Conservation (phyloP, 2,329 filamentous ascomycete genomes). For the Phialocephala subalpina region DNA sequence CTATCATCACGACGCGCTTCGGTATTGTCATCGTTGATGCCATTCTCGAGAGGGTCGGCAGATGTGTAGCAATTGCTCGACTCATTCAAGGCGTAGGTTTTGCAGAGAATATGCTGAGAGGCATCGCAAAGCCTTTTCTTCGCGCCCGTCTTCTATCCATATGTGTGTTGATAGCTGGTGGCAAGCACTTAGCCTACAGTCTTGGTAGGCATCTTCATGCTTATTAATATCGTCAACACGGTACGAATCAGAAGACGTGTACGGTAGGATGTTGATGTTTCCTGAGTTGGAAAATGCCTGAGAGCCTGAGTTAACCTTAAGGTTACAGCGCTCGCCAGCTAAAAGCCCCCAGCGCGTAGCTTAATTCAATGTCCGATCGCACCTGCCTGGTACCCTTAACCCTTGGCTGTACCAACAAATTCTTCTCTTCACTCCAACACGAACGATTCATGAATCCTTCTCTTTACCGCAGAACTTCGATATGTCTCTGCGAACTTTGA, state of each 20-base stretch:
- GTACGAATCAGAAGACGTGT: background rate
- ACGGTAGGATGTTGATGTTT: background rate
- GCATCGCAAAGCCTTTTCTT: background rate
- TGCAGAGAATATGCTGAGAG: background rate
- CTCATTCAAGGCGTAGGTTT: background rate
- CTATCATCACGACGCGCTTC: constrained; percentile 11
- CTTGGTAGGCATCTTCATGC: background rate
- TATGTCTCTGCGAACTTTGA: no score
- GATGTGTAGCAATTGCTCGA: background rate
- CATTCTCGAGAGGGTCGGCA: background rate
- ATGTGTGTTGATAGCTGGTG: background rate
- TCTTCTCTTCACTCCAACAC: background rate
- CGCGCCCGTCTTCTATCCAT: background rate
- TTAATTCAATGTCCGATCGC: background rate
- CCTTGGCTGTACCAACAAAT: background rate
- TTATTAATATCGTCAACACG: background rate
- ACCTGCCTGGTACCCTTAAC: background rate
- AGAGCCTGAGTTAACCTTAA: background rate
- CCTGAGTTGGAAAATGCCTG: background rate
- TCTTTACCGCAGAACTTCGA: no score
- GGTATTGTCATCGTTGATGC: background rate
- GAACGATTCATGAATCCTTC: background rate
- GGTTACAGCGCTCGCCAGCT: background rate
- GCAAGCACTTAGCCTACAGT: background rate
- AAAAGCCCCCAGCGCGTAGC: background rate